Conservation (phyloP, 2,329 filamentous ascomycete genomes). For the Fusarium avenaceum region DNA sequence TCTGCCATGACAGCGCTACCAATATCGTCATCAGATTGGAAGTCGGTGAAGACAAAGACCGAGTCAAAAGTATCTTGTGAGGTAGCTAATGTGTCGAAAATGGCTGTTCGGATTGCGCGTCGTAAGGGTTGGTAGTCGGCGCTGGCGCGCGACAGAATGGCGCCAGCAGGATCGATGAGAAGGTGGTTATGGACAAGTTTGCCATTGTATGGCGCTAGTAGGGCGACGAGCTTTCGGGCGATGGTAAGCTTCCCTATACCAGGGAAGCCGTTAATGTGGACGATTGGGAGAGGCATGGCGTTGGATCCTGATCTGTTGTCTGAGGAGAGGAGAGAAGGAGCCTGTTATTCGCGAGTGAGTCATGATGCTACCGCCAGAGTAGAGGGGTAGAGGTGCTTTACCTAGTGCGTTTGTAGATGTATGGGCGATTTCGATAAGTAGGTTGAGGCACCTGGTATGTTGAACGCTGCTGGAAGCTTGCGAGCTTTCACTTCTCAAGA, state of each 20-base stretch:
- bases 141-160: background rate
- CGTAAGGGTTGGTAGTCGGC: background rate
- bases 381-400: too few species aligned
- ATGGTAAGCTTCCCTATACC: background rate
- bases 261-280: constrained; percentile 9
- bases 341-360: too few species aligned
- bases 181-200: constrained; percentile 1
- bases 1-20: background rate
- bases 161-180: background rate
- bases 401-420: too few species aligned
- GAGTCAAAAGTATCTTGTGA: background rate
- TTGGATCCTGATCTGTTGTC: too few species aligned
- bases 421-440: too few species aligned
- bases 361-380: too few species aligned
- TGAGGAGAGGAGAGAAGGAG: too few species aligned
- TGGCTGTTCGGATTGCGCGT: background rate
- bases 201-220: background rate
- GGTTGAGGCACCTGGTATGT: too few species aligned
- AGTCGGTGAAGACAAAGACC: background rate
- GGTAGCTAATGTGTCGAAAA: background rate
- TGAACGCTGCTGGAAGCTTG: too few species aligned
- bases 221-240: background rate
- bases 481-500: too few species aligned
- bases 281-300: background rate
- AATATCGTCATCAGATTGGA: background rate